Base-by-base conservation (phyloP, 2,329 filamentous ascomycete species). In the Claviceps africana region DNA sequence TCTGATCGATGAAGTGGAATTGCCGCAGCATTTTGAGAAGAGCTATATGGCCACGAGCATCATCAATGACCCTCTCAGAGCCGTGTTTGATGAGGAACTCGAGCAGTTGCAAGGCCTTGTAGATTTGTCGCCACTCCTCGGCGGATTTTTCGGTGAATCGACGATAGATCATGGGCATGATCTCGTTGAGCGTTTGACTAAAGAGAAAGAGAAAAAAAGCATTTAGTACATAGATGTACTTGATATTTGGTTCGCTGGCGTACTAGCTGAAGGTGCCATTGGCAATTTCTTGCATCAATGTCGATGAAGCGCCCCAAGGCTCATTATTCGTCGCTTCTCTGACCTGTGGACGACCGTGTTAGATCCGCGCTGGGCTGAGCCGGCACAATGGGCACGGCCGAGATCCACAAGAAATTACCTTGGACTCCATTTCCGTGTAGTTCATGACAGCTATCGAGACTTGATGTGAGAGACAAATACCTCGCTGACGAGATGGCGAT, bases 131-230 rank as follows among this genome's bases (percentile, higher is more conserved):
- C 93, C 93, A 98, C 72, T 98, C 93, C 67, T 98, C 93, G 52
- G 93, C 91, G 8, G 89, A 79, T 75, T 98, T 98, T 68, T 98
- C 93, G 55, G 93, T 98, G 70, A 98, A 98, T 58, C 93, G 87
- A 64, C 94, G 93, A 75, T 98, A 98, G 65, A 98, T 95, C 88
- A 98, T 93, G 59, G 93, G 93, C 93, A 98, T 98, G 66, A 98
- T 97, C 70, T 98, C 93, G 70, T 97, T 97, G 53, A 98, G 82
- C 50, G 90, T 81, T 81, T 95, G 89, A 67, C 91, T 96, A 65
- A 9, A 19, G 9, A 44, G 35, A 37, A 37, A 25, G 25, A 25
- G 5, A 37, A n/a, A 13, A 44, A 3, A 28, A 44, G 2, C 4
- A 42, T 19, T n/a, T 19, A 31, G 50, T 48, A 54, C 17, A 37